Evolutionary conservation across 805 yeast species (phyloP).

Genomic region (Ogataea nakhonphanomensis): DNA sequence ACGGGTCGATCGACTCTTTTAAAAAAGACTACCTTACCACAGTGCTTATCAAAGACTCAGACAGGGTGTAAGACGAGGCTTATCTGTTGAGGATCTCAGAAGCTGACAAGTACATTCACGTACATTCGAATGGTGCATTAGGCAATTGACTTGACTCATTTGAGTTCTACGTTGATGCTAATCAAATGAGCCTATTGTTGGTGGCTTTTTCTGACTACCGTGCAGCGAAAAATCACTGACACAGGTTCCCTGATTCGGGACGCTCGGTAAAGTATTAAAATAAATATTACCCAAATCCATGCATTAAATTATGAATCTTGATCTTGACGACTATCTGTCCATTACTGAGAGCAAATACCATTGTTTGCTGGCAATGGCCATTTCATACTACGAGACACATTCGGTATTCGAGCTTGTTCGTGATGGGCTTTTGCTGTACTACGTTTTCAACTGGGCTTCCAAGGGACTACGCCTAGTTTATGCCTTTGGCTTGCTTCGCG

Average conservation of each 20-base stretch:
- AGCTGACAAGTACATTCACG: too few relatives aligned
- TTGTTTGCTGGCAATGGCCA: not conserved
- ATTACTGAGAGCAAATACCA: not conserved
- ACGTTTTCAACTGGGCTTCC: constrained; percentile 5
- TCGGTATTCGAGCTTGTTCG: constrained; percentile 6
- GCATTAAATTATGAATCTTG: not conserved
- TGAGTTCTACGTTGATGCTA: too few relatives aligned
- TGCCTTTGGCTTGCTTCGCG: constrained; percentile 27
- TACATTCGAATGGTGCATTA: too few relatives aligned
- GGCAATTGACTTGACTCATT: too few relatives aligned
- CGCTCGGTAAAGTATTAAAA: not conserved
- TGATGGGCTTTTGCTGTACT: constrained; percentile 12
- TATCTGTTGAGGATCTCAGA: too few relatives aligned
- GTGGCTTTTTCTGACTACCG: too few relatives aligned
- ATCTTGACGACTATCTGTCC: not conserved
- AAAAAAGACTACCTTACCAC: too few relatives aligned
- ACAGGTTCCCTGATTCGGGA: not conserved
- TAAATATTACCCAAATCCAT: not conserved
- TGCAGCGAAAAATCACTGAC: too few relatives aligned
- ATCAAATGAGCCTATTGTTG: too few relatives aligned
- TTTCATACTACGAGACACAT: constrained; percentile 8
- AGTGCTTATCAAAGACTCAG: too few relatives aligned
- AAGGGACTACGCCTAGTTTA: constrained; percentile 9
- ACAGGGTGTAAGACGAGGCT: too few relatives aligned
- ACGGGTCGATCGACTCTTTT: constrained; percentile 2